A percentile compares a stretch with the other conserved stretches of the same genome.
Conservation (phyloP, 768 basidiomycete species). For the Clavaria fumosa region DNA sequence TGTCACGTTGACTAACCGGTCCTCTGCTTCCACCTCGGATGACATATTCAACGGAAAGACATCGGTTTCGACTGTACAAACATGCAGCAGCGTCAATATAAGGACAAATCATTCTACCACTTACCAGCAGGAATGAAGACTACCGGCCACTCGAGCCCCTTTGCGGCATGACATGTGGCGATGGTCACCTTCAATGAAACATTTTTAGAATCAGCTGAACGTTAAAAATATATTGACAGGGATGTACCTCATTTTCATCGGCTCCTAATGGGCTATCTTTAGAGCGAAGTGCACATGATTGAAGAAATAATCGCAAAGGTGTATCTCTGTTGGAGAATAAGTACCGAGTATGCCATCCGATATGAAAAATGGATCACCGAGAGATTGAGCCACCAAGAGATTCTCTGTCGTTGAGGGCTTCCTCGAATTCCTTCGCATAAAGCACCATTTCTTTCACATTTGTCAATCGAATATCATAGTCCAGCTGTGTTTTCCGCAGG, state of each 20-base stretch:
- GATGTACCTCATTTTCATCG: constrained; percentile 27
- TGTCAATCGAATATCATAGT: constrained; percentile 67
- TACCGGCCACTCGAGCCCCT: constrained; percentile 92
- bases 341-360: not conserved
- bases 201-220: not conserved
- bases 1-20: too few species aligned
- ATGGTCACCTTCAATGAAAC: constrained; percentile 58
- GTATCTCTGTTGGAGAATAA: constrained; percentile 24
- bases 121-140: too few species aligned
- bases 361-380: not conserved
- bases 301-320: constrained; percentile 55
- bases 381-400: not conserved
- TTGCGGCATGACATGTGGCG: constrained; percentile 78
- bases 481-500: constrained; percentile 53
- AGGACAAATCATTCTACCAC: too few species aligned
- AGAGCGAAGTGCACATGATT: constrained; percentile 72
- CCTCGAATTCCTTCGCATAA: constrained; percentile 49
- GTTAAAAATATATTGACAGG: not conserved
- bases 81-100: too few species aligned
- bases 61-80: too few species aligned
- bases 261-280: constrained; percentile 46
- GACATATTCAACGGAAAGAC: too few species aligned
- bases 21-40: too few species aligned
- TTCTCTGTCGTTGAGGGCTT: not conserved
- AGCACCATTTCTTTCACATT: constrained; percentile 75